Base-by-base conservation (phyloP, 1,284 basidiomycete genomes). In the Prillingera fragicola region DNA sequence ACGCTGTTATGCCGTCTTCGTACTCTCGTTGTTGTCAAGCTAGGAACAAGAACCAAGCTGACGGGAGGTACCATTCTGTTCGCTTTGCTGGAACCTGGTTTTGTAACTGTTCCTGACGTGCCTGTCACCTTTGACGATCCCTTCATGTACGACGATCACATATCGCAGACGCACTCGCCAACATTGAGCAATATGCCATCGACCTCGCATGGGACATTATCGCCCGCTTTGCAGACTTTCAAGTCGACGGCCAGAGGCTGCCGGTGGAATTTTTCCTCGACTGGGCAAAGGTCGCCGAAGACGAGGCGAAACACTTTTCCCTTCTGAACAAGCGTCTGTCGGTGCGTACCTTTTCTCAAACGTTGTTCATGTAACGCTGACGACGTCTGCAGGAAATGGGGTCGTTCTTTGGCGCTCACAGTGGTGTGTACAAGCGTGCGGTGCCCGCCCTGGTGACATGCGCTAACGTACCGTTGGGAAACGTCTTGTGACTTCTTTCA, bases 181-280 rank as follows among this genome's bases (percentile, higher is more conserved):
- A 89, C 63, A 89, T 94, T 41, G 88, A 91, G 59, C 87, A 89
- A 62, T 94, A 87, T 84, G 88, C 88, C 1, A 85, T 87, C 47
- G 84, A 87, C 57, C 75, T 87, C 7, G 82, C 84, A 78, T 87
- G 85, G 84, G 84, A 87, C 59, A 88, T 88, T 50, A 86, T 89
- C 60, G 86, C 81, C 3, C 79, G 86, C 4, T 86, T 84, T 57
- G 84, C 84, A 0, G 59, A 66, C 27, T 48, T 59, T 15, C 55
- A 62, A 31, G 48, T 70, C 22, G 49, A 67, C 8, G 70, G 71
- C 2, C 56, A 68, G 33, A 76, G 81, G 2, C 71, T 87, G 12
- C 84, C 84, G 0, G 78, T 78, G 5, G 81, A 84, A 13, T 87
- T 85, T 69, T 87, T 84, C 72, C 79, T 81, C 12, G 84, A 86